Conservation (phyloP, 2,329 filamentous ascomycete species). For the Aspergillus arachidicola region DNA sequence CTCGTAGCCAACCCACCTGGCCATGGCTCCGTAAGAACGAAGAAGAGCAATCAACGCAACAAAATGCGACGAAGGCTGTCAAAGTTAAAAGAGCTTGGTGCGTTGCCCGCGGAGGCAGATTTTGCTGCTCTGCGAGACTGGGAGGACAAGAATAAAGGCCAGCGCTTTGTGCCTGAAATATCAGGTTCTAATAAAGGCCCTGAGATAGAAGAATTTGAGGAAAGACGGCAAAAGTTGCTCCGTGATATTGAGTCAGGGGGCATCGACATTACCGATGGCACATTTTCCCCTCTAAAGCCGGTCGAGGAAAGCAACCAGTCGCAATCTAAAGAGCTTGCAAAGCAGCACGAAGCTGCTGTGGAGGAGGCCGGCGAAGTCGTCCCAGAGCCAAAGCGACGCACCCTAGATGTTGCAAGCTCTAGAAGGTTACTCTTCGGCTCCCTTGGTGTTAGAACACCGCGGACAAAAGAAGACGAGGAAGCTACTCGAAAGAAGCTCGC, state of each 20-base stretch:
- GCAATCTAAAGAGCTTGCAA: conserved; percentile 12
- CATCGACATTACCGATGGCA: conserved; percentile 48
- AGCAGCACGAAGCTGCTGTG: conserved; percentile 12
- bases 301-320: conserved; percentile 8
- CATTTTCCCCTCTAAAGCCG: conserved; percentile 21
- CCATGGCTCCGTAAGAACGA: conserved; percentile 54
- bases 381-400: conserved; percentile 38
- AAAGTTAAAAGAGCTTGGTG: conserved; percentile 56
- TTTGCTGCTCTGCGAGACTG: conserved; percentile 51
- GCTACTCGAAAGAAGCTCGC: conserved; percentile 62
- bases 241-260: conserved; percentile 56
- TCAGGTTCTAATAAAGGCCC: conserved; percentile 20
- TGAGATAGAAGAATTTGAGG: conserved; percentile 52
- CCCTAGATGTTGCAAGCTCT: conserved; percentile 63
- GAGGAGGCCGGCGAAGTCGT: conserved; percentile 16
- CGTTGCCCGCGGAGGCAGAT: conserved; percentile 54
- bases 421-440: conserved; percentile 72
- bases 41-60: conserved; percentile 58
- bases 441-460: conserved; percentile 69
- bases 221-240: conserved; percentile 54
- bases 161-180: conserved; percentile 25
- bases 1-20: conserved; percentile 45
- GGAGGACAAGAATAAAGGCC: conserved; percentile 31
- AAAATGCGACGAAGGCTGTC: conserved; percentile 53
- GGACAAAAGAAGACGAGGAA: conserved; percentile 68